Evolutionary conservation across 768 basidiomycete genomes (phyloP).

Genomic region (Leucocoprinus birnbaumii): DNA sequence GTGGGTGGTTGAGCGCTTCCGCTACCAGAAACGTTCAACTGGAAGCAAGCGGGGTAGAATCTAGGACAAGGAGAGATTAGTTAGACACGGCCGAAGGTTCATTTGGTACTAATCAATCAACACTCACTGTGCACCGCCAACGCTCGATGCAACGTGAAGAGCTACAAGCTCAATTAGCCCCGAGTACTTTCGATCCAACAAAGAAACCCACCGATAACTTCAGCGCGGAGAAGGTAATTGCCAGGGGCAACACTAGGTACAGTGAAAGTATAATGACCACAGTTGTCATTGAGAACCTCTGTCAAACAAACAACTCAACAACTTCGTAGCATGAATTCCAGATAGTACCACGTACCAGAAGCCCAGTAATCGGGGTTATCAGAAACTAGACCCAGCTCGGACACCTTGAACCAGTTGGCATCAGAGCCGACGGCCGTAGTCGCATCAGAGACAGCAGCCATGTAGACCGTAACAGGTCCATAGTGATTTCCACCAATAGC

Average conservation of each 20-base stretch:
- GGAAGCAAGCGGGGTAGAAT: slow-evolving; percentile 45
- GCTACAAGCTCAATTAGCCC: slow-evolving; percentile 18
- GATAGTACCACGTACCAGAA: slow-evolving; percentile 23
- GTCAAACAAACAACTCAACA: neutral
- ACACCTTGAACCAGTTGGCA: slow-evolving; percentile 50
- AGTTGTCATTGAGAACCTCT: slow-evolving; percentile 43
- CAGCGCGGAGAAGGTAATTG: slow-evolving; percentile 43
- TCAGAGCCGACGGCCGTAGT: slow-evolving; percentile 34
- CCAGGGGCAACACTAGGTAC: slow-evolving; percentile 42
- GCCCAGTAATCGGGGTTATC: slow-evolving; percentile 46
- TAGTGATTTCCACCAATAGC: slow-evolving; percentile 52
- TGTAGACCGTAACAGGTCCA: slow-evolving; percentile 46
- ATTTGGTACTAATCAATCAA: too few relatives aligned
- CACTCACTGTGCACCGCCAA: slow-evolving; percentile 38
- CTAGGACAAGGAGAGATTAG: too few relatives aligned
- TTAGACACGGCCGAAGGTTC: too few relatives aligned
- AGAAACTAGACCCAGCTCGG: slow-evolving; percentile 46
- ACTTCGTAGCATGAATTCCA: too few relatives aligned
- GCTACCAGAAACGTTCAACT: slow-evolving; percentile 29
- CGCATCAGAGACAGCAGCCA: slow-evolving; percentile 29
- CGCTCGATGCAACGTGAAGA: slow-evolving; percentile 37
- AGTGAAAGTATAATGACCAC: slow-evolving; percentile 51
- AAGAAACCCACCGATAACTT: slow-evolving; percentile 29
- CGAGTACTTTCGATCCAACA: neutral
- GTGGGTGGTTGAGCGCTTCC: slow-evolving; percentile 34